These are phyloP conservation scores for Botryotinia convoluta DNA, from an alignment of 2,329 filamentous ascomycete genomes.

Conservation along the genomic window DNA sequence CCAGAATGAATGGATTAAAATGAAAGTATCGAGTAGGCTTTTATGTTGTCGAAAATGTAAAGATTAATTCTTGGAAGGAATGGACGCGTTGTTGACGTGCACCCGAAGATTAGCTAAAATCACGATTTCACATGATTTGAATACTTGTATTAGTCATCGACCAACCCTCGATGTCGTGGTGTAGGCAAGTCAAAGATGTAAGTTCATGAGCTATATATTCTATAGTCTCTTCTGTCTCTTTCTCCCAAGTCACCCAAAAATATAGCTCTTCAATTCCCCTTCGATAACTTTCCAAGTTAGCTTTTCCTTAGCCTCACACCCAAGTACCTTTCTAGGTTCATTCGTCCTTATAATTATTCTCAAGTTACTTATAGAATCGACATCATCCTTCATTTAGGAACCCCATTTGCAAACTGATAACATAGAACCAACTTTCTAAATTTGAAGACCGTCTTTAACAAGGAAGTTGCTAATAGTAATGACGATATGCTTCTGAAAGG, in stretches of 20 bases:
- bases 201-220: background rate
- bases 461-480: background rate
- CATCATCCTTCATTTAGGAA: background rate
- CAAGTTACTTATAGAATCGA: background rate
- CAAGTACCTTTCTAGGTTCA: background rate
- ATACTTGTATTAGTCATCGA: background rate
- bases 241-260: background rate
- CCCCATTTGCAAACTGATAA: background rate
- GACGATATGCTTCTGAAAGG: background rate
- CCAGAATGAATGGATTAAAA: background rate
- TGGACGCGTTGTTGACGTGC: constrained; percentile 17
- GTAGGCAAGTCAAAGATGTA: no score
- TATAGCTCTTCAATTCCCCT: background rate
- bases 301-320: background rate
- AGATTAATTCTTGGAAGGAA: background rate
- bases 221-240: background rate
- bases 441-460: background rate
- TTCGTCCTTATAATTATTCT: background rate
- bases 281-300: background rate
- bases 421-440: background rate
- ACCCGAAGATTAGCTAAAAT: constrained; percentile 9
- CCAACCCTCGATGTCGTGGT: background rate
- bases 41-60: background rate
- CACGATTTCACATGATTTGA: constrained; percentile 17
- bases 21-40: background rate